Evolutionary conservation across 78 protist genomes (phyloP), one percentile per base, ranked within the genome.

Genomic region (Capsaspora owczarzaki): DNA sequence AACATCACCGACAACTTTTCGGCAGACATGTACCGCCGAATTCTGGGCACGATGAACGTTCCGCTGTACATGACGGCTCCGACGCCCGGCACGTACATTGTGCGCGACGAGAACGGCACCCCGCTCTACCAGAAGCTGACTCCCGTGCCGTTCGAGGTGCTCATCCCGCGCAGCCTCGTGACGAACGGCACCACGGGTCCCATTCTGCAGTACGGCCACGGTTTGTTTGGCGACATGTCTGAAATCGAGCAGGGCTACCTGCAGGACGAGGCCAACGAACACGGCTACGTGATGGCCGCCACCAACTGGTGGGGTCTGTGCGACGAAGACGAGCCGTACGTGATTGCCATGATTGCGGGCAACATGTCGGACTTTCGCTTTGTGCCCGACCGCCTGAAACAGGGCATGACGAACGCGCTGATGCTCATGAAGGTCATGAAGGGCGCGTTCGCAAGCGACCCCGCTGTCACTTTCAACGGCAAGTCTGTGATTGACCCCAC

Each of bases 191-290:
- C 41, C 1, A 6, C 19, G 33, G 79, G 79, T 2, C 27, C 38
- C n/a, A 46, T 75, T 3, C 0, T 75, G 44, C 68, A 44, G 33
- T 75, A 75, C 14, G 79, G 79, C 16, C 79, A 75, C 27, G 79
- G 79, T 16, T 42, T 75, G 23, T 51, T 75, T 38, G 79, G 79
- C 42, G 40, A 20, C n/a, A 35, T 33, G 79, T 2, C n/a, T 29
- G 68, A 75, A 46, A 5, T 75, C 66, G 5, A 0, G 6, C 3
- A 19, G 6, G 46, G 27, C 27, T 75, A 51, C 31, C 79, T 75
- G 23, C 27, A 14, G 12, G 42, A 43, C 19, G 8, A 23, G 68
- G 33, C 19, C 8, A 20, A 42, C 60, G 12, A 27, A 16, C n/a
- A 75, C 66, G 79, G 79, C 14, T 75, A 51, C 33, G 66, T 75